These are phyloP conservation scores for Quercus variabilis DNA, from an alignment of 306 rosid species.

Conservation along the genomic window DNA sequence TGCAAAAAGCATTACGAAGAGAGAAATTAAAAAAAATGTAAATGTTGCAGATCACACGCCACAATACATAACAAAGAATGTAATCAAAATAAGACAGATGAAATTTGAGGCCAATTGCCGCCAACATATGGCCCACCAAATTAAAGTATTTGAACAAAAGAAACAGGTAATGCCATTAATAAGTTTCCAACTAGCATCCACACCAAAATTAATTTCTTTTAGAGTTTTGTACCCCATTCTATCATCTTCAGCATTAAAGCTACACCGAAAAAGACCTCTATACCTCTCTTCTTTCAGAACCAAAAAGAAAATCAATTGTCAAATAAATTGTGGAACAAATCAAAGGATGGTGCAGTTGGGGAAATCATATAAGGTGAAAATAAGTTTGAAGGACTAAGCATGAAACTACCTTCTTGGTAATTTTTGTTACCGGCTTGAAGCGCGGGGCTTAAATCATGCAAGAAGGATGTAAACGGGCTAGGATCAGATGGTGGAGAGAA, in stretches of 20 bases:
- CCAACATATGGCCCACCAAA: conserved; percentile 19
- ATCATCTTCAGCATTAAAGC: conserved; percentile 8
- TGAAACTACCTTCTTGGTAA: conserved; percentile 53
- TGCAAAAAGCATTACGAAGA: not conserved
- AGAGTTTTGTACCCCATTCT: not conserved
- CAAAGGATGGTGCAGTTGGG: conserved; percentile 45
- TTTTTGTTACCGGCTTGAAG: conserved; percentile 38
- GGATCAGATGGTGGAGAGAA: conserved; percentile 59
- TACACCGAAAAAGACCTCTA: not conserved
- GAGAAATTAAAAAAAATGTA: not conserved
- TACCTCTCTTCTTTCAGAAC: not conserved
- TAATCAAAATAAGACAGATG: conserved; percentile 12
- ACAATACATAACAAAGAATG: conserved; percentile 17
- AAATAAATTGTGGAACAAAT: conserved; percentile 64
- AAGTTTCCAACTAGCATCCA: conserved; percentile 33
- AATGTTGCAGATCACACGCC: conserved; percentile 5
- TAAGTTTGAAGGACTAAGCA: conserved; percentile 67
- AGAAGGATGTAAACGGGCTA: conserved; percentile 31
- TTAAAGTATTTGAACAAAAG: not conserved
- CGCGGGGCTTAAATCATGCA: conserved; percentile 71
- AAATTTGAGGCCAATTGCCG: conserved; percentile 21
- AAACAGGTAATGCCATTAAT: conserved; percentile 18
- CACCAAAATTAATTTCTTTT: not conserved
- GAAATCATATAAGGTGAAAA: conserved; percentile 43
- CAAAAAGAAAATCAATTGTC: conserved; percentile 11